Conservation (phyloP, 2,329 filamentous ascomycete species). For the Trichoderma semiorbis region DNA sequence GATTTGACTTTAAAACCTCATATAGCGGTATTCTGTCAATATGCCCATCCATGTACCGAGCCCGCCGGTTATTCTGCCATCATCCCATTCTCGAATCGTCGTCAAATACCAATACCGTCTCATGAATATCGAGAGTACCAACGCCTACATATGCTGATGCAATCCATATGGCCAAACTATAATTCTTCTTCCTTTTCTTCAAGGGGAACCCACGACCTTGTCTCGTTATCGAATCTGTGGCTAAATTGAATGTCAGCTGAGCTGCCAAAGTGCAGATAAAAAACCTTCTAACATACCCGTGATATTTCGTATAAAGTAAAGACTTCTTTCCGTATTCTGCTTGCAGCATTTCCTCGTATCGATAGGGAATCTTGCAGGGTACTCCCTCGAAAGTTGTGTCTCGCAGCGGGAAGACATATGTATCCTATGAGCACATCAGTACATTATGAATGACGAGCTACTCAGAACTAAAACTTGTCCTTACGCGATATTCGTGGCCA, state of each 20-base stretch:
- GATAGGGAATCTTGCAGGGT: constrained; percentile 61
- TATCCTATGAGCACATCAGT: constrained; percentile 37
- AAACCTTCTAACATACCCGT: constrained; percentile 42
- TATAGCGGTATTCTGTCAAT: neutral
- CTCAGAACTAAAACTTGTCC: neutral
- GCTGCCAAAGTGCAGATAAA: neutral
- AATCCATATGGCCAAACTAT: neutral
- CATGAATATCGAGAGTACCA: neutral
- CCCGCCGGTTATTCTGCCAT: neutral
- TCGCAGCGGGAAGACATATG: constrained; percentile 65
- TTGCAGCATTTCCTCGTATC: constrained; percentile 55
- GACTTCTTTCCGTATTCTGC: constrained; percentile 55
- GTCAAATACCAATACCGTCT: neutral
- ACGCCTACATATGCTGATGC: neutral
- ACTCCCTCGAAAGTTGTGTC: constrained; percentile 66
- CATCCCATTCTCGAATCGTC: neutral
- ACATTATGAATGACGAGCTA: neutral
- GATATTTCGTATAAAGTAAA: constrained; percentile 48
- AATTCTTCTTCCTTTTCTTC: neutral
- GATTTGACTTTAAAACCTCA: neutral
- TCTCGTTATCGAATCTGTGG: constrained; percentile 39
- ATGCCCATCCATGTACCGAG: neutral
- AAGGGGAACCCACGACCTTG: constrained; percentile 32
- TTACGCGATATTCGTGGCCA: constrained; percentile 47
- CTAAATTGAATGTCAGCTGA: constrained; percentile 25